Percentiles rank a stretch among this genome's conserved stretches.
Conservation (phyloP, 179 eudicot genomes). For the Actinidia polygama region DNA sequence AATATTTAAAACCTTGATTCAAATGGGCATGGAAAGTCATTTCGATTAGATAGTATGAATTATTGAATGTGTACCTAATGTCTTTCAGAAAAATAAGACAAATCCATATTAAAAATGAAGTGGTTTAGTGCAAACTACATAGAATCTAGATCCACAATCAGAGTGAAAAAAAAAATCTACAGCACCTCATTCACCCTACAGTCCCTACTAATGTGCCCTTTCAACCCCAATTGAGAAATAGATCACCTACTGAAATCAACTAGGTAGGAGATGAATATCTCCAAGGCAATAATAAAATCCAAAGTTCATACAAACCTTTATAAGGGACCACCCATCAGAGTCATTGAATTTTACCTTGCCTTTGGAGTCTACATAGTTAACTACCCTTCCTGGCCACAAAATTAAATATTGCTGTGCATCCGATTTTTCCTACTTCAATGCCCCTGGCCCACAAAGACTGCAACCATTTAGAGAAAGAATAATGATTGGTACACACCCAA, state of each 20-base stretch:
- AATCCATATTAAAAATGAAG: not conserved
- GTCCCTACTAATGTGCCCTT: not conserved
- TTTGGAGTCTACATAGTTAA: constrained; percentile 59
- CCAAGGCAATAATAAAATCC: not conserved
- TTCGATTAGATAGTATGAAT: not conserved
- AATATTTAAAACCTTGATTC: too few species aligned
- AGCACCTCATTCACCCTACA: not conserved
- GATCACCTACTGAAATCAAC: not conserved
- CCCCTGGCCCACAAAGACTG: constrained; percentile 55
- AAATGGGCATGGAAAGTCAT: too few species aligned
- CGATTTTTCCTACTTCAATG: constrained; percentile 42
- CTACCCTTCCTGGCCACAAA: constrained; percentile 26
- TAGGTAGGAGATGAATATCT: not conserved
- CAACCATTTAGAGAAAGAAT: constrained; percentile 34
- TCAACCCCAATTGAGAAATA: not conserved
- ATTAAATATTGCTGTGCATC: constrained; percentile 12
- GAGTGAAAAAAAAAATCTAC: not conserved
- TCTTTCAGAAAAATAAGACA: not conserved
- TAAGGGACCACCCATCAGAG: constrained; percentile 19
- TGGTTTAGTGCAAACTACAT: too few species aligned
- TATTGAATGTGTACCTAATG: not conserved
- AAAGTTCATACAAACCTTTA: not conserved
- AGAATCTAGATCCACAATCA: too few species aligned
- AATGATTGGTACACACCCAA: too few species aligned
- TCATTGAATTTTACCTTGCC: constrained; percentile 45